Conservation (phyloP, 306 rosid genomes). For the Prunus campanulata region DNA sequence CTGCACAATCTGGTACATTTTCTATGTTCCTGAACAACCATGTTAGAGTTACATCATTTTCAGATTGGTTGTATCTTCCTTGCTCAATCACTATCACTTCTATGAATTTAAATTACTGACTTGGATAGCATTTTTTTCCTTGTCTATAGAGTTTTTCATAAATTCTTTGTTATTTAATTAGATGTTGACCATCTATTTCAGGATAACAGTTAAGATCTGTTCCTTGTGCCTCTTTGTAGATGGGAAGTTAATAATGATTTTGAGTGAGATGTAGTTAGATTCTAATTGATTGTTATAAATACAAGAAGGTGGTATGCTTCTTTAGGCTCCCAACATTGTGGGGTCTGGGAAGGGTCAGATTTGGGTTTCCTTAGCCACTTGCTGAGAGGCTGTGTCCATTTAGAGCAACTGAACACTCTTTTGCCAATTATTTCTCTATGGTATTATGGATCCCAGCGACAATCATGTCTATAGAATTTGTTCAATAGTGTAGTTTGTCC, state of each 20-base stretch:
- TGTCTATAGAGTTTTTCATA: not conserved
- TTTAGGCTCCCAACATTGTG: not conserved
- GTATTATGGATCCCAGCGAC: not conserved
- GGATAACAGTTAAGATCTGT: not conserved
- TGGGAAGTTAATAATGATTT: not conserved
- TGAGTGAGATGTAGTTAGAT: not conserved
- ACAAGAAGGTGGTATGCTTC: not conserved
- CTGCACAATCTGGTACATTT: conserved; percentile 76
- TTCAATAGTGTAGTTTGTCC: not conserved
- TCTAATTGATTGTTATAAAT: not conserved
- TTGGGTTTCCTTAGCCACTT: not conserved
- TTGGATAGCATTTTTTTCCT: not conserved
- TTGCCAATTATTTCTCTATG: not conserved
- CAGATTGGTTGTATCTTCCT: not conserved
- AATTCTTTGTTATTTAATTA: not conserved
- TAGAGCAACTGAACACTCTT: not conserved
- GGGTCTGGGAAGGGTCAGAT: not conserved
- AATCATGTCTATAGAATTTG: not conserved
- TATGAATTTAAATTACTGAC: not conserved
- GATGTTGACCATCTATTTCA: not conserved
- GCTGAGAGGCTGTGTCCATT: not conserved
- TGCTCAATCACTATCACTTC: not conserved
- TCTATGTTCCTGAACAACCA: not conserved
- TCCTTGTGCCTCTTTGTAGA: not conserved
- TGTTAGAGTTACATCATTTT: not conserved